Conservation (phyloP, 164 flowering plant genomes). For the Umbellularia californica region DNA sequence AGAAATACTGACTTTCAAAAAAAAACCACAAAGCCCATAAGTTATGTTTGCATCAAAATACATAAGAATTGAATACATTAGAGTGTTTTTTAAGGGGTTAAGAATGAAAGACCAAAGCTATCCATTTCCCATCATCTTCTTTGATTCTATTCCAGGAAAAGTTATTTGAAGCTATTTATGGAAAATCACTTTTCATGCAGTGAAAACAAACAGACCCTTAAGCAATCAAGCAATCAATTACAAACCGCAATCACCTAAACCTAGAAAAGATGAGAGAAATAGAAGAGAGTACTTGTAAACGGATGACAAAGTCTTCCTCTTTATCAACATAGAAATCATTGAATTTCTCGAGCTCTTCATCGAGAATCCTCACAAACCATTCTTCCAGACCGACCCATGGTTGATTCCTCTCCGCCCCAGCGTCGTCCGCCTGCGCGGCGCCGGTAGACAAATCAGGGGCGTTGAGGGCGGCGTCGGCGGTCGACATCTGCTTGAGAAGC, state of each 20-base stretch:
- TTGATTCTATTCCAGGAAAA: too few species aligned
- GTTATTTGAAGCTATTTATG: too few species aligned
- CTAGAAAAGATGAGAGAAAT: not conserved
- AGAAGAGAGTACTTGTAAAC: conserved; percentile 49
- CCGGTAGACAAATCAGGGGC: not conserved
- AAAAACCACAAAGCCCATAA: too few species aligned
- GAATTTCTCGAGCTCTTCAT: conserved; percentile 73
- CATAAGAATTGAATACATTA: too few species aligned
- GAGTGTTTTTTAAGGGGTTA: too few species aligned
- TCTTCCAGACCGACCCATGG: conserved; percentile 36
- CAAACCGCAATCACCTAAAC: not conserved
- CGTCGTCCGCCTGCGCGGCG: not conserved
- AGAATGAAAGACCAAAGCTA: too few species aligned
- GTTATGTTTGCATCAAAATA: too few species aligned
- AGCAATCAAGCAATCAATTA: too few species aligned
- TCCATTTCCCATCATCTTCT: too few species aligned
- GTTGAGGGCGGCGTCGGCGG: not conserved
- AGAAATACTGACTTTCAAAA: too few species aligned
- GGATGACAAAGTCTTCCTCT: conserved; percentile 77
- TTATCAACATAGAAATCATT: conserved; percentile 84
- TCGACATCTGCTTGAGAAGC: conserved; percentile 54
- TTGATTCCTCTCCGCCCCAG: not conserved
- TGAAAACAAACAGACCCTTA: too few species aligned
- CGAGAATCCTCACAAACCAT: conserved; percentile 65
- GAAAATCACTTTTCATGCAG: too few species aligned